phyloP scores from a whole-genome alignment of 1,284 basidiomycete species.

The Cystobasidiaceae sp. region DNA sequence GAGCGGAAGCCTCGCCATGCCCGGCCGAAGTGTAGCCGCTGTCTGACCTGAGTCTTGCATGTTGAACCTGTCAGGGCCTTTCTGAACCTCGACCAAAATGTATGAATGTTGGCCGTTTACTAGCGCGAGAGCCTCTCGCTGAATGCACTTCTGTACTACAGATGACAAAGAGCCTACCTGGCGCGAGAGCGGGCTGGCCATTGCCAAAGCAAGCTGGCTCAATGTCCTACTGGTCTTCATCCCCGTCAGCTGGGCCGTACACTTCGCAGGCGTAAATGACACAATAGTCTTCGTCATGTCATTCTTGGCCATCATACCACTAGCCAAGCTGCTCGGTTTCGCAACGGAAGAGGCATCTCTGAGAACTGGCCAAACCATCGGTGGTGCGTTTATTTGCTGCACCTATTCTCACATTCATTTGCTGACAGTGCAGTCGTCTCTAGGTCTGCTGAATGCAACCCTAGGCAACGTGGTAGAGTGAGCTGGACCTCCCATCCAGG shows the following conservation, averaged over 20 bases:
- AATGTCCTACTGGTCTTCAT: slow-evolving; percentile 51
- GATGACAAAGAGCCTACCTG: slow-evolving; percentile 48
- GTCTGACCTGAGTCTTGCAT: not conserved
- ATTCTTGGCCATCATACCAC: slow-evolving; percentile 23
- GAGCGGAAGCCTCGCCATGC: not conserved
- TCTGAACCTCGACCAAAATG: slow-evolving; percentile 23
- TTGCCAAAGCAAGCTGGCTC: slow-evolving; percentile 48
- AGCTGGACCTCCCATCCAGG: slow-evolving; percentile 27
- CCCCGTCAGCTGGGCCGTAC: slow-evolving; percentile 48
- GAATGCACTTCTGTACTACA: too few species aligned
- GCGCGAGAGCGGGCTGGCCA: slow-evolving; percentile 44
- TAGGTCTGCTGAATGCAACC: slow-evolving; percentile 78
- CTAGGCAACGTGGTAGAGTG: slow-evolving; percentile 54
- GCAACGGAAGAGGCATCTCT: slow-evolving; percentile 81
- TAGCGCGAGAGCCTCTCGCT: too few species aligned
- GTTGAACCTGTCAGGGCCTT: not conserved
- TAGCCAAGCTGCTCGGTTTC: slow-evolving; percentile 71
- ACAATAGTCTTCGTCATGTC: slow-evolving; percentile 42
- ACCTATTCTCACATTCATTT: not conserved
- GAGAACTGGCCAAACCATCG: slow-evolving; percentile 67
- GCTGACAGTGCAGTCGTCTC: not conserved
- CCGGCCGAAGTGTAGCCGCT: not conserved
- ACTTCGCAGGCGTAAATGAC: slow-evolving; percentile 46
- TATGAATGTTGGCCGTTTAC: too few species aligned
- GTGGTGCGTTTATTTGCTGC: slow-evolving; percentile 41